phyloP scores from a whole-genome alignment of 2,329 filamentous ascomycete species.

The Furcasterigmium furcatum region DNA sequence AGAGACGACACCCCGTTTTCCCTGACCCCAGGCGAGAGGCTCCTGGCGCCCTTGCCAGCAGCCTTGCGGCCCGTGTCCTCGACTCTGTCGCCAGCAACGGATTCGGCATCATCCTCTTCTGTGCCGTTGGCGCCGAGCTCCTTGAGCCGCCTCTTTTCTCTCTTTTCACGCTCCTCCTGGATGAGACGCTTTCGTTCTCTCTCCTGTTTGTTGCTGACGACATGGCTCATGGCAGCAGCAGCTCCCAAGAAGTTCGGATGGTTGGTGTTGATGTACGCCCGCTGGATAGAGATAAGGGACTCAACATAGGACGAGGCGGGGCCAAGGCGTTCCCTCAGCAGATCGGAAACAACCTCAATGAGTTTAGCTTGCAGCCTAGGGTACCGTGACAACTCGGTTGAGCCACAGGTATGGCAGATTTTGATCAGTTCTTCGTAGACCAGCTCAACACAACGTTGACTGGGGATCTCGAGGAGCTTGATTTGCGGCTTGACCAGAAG shows the following conservation, averaged over 20 bases:
- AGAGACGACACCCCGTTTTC: slow-evolving; percentile 63
- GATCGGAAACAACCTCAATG: slow-evolving; percentile 95
- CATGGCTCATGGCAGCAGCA: slow-evolving; percentile 94
- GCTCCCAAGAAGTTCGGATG: slow-evolving; percentile 98
- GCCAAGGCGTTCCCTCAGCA: slow-evolving; percentile 86
- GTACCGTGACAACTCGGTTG: slow-evolving; percentile 87
- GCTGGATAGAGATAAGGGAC: slow-evolving; percentile 93
- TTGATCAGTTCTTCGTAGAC: slow-evolving; percentile 99
- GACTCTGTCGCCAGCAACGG: slow-evolving; percentile 41
- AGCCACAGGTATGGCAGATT: slow-evolving; percentile 98
- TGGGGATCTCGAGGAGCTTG: slow-evolving; percentile 90
- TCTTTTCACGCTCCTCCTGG: slow-evolving; percentile 81
- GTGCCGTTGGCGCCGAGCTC: slow-evolving; percentile 80
- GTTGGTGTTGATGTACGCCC: slow-evolving; percentile 99
- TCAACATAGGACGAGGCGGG: slow-evolving; percentile 90
- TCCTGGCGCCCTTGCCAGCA: slow-evolving; percentile 62
- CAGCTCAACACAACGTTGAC: slow-evolving; percentile 93
- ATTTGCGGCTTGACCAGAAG: slow-evolving; percentile 97
- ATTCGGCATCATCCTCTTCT: slow-evolving; percentile 63
- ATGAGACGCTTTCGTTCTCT: slow-evolving; percentile 78
- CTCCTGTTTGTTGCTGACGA: slow-evolving; percentile 92
- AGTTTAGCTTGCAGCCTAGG: slow-evolving; percentile 93
- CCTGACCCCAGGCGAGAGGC: slow-evolving; percentile 77
- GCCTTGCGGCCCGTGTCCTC: slow-evolving; percentile 34
- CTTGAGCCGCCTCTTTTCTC: slow-evolving; percentile 79